Conservation (phyloP, 371 early-diverging fungal species). For the Globomyces sp. region DNA sequence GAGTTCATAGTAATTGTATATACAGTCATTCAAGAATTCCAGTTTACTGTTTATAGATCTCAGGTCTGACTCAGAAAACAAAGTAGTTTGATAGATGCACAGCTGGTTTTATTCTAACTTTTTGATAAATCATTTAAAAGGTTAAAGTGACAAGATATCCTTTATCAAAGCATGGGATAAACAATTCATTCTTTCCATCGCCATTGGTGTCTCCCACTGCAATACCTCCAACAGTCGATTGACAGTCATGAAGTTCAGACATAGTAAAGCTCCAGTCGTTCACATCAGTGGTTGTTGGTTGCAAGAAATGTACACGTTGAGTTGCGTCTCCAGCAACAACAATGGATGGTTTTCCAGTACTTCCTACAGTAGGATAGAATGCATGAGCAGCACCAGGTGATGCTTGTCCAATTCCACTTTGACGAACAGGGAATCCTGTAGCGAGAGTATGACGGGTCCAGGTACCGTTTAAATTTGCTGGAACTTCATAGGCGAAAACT, state of each 20-base stretch:
- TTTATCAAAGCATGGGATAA: constrained; percentile 29
- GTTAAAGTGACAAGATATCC: constrained; percentile 17
- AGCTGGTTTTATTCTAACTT: too few species aligned
- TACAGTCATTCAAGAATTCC: too few species aligned
- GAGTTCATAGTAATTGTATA: too few species aligned
- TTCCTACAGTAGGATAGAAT: constrained; percentile 21
- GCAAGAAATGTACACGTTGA: constrained; percentile 20
- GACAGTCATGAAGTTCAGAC: constrained; percentile 23
- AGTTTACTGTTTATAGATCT: too few species aligned
- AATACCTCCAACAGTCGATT: constrained; percentile 24
- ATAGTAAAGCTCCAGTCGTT: constrained; percentile 26
- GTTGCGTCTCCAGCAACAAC: constrained; percentile 28
- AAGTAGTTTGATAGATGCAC: too few species aligned
- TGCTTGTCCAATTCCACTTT: constrained; percentile 18
- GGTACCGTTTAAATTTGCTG: neutral
- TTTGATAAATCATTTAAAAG: constrained; percentile 5
- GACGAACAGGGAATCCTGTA: constrained; percentile 20
- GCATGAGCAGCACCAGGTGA: constrained; percentile 23
- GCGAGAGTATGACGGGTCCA: constrained; percentile 23
- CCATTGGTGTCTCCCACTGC: constrained; percentile 24
- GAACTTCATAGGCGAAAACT: constrained; percentile 23
- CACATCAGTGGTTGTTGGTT: constrained; percentile 17
- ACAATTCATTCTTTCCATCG: constrained; percentile 26
- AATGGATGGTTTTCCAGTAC: constrained; percentile 23
- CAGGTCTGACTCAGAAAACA: too few species aligned